Evolutionary conservation across 805 yeast genomes (phyloP), one percentile per base, ranked within the genome.

Genomic region (Sugiyamaella boreocaroliniensis): DNA sequence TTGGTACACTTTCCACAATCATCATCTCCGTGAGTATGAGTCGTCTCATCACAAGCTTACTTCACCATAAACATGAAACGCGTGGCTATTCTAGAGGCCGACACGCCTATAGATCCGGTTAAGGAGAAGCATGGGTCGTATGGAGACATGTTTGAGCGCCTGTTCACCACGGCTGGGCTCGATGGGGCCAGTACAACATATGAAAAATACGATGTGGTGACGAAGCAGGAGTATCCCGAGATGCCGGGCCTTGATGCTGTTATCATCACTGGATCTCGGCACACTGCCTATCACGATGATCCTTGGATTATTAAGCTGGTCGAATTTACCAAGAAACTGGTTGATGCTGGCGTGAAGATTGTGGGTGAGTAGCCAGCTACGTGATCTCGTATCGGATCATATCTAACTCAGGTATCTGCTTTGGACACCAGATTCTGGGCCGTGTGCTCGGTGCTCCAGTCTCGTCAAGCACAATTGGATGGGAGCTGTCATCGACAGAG

Each of bases 401-500:
- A 22, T 44, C 32, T 3, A 76, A 79, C 5, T 95, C 43, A 12
- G 52, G 95, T 2, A 71, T 89, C 43, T 89, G 97, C 67, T 89
- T 88, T 65, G 97, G 96, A 5, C 97, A 89, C 67, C 97, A 89
- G 65, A 74, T 87, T 20, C 66, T 89, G 14, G 83, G 81, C 0
- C 76, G 84, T 50, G 81, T 85, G 6, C 66, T 86, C 45, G 92
- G 88, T 2, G 77, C 78, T 20, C 68, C 67, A 45, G 85, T 85
- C 2, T 78, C 69, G 10, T 71, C 80, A 53, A 85, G 81, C 64
- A 75, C 75, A 1, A 58, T 67, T 45, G 93, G 93, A 1, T 82
- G 89, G 85, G 97, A 89, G 66, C 70, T 78, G 20, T 90, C 95
- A 0, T 71, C 79, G 4, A 71, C 76, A 12, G 70, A 76, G 34